These are phyloP conservation scores for Leccinum insigne DNA, from an alignment of 1,284 basidiomycete species.

Conservation along the genomic window DNA sequence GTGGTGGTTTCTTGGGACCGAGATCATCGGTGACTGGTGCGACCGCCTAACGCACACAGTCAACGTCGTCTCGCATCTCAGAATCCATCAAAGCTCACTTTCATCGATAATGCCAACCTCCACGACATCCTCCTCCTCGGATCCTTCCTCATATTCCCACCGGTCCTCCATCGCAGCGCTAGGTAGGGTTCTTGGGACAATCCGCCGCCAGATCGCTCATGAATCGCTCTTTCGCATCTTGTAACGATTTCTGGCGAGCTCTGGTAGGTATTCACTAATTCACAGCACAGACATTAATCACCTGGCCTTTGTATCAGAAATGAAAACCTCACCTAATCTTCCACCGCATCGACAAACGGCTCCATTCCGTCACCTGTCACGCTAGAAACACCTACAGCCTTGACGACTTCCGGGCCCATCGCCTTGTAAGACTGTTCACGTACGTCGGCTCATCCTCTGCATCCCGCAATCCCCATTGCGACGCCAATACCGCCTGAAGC, in stretches of 20 bases:
- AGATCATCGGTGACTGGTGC: conserved; percentile 77
- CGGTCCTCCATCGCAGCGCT: conserved; percentile 48
- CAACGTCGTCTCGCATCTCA: conserved; percentile 7
- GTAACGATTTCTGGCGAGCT: conserved; percentile 72
- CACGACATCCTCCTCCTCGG: conserved; percentile 59
- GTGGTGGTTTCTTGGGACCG: conserved; percentile 76
- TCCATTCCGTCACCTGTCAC: conserved; percentile 92
- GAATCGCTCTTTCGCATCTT: conserved; percentile 71
- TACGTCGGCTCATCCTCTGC: conserved; percentile 93
- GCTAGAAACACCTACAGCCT: conserved; percentile 96
- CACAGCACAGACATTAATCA: conserved; percentile 12
- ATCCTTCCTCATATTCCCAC: conserved; percentile 52
- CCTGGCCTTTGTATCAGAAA: neutral
- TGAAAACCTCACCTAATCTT: conserved; percentile 67
- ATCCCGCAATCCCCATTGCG: conserved; percentile 65
- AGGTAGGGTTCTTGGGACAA: conserved; percentile 44
- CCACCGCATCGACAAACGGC: conserved; percentile 91
- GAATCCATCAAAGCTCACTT: conserved; percentile 45
- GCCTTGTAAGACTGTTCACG: conserved; percentile 98
- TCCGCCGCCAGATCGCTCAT: conserved; percentile 87
- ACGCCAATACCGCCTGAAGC: conserved; percentile 73
- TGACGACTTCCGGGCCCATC: conserved; percentile 32
- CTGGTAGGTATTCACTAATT: conserved; percentile 86
- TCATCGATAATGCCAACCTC: conserved; percentile 63
- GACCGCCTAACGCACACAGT: conserved; percentile 46